Base-by-base conservation (phyloP, 1,139 yeast species). In the Williopsis jadinii region DNA sequence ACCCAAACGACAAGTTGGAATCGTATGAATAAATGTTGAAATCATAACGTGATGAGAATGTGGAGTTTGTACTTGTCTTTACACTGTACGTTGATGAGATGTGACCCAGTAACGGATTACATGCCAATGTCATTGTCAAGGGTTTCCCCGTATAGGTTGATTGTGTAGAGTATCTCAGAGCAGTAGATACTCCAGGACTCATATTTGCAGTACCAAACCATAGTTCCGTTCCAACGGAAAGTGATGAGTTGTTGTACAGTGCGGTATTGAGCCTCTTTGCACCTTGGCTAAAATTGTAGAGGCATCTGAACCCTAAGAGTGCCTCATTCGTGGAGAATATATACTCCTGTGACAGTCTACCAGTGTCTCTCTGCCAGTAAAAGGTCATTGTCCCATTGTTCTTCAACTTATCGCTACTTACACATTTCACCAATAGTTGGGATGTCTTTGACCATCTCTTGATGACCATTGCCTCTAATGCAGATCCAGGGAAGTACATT, bases 21-120 rank as follows among this genome's bases (percentile, higher is more conserved):
- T 86, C 85, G 54, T 92, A 90, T 0, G 97, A 90, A 58, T 86
- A 92, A 41, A 87, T 68, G 57, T 94, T 94, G 60, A 92, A 92
- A 55, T 87, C 96, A 57, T 88, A 88, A 43, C 84, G 73, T 5
- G 95, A 84, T 39, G 92, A 80, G 48, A 92, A 81, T 0, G 95
- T 83, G 1, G 95, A 75, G 11, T 80, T 76, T 1, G 78, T 73
- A 8, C 88, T 77, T 0, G 96, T 85, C 54, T 83, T 80, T 30
- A 92, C 87, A 0, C 96, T 79, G 59, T 92, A 92, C 0, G 95
- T 84, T 2, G 95, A 82, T 1, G 95, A 83, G 6, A 94, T 63
- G 51, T 90, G 95, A 3, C 98, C 99, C 60, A 92, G 70, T 11
- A 92, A 68, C 2, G 99, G 99, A 59, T 92, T 92, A 44, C 85